Base-by-base conservation (phyloP, 257 asterid genomes). In the Ligustrum vulgare region DNA sequence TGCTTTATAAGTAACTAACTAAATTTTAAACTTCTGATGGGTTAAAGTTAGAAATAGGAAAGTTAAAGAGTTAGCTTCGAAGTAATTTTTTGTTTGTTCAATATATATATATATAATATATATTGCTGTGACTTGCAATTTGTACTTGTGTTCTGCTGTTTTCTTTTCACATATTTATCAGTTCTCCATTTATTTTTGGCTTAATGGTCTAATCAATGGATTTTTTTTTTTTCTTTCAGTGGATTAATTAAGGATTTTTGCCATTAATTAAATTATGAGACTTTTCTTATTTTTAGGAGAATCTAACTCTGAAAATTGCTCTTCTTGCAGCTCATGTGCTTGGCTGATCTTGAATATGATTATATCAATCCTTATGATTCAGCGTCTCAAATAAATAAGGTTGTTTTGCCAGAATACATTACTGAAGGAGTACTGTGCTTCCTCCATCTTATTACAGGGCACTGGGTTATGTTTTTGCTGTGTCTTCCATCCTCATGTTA, bases 341-440 rank as follows among this genome's bases (percentile, higher is more conserved):
- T 94, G 85, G 92, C 93, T 18, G 95, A 92, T 87, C 90, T 94
- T 36, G 98, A 92, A 81, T 85, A 75, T 35, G 98, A 94, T 77
- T 94, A 87, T 67, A 87, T 92, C 89, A 92, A 92, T 76, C 98
- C 96, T 31, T 92, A 87, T 74, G 98, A 92, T 80, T 82, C 97
- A n/a, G 89, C 98, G 36, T 83, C 93, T 51, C 85, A 91, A 82
- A 89, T 92, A 83, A 94, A 94, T 71, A 80, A 45, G 67, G 91
- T 87, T 49, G 84, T 92, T 70, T 76, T 91, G 75, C 96, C 96
- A 2, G 97, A 92, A 84, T 94, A 87, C 78, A 36, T 93, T 36
- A 74, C 78, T 51, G 78, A 85, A 78, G 98, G 91, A 82, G 85
- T 80, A 36, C 76, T 92, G 74, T 88, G 97, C 84, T 72, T 87